These are phyloP conservation scores for Taxillus chinensis DNA, from an alignment of 164 flowering plant genomes.

Conservation along the genomic window DNA sequence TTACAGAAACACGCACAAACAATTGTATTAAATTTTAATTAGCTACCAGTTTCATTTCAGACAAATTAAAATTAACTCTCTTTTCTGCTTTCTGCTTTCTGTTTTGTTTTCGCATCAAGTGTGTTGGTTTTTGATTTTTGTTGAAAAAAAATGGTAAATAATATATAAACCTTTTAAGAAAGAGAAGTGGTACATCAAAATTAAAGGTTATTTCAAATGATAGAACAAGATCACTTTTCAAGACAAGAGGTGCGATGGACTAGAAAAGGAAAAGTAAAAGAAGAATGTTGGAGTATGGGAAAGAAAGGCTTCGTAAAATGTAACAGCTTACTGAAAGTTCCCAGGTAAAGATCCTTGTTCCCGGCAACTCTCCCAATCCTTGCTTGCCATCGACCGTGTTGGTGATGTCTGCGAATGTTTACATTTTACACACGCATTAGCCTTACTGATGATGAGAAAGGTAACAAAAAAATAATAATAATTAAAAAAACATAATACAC, in stretches of 20 bases:
- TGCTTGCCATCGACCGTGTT: constrained; percentile 98
- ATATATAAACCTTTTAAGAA: no score
- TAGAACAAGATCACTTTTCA: no score
- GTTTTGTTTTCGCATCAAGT: no score
- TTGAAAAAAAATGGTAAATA: no score
- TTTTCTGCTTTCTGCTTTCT: neutral
- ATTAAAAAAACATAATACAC: no score
- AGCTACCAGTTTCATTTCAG: neutral
- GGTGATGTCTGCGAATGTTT: constrained; percentile 59
- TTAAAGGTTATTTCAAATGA: no score
- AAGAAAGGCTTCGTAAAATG: neutral
- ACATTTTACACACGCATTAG: neutral
- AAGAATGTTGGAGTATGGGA: neutral
- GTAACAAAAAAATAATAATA: no score
- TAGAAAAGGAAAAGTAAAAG: neutral
- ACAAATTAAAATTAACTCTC: neutral
- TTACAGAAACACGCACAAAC: neutral
- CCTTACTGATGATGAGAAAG: no score
- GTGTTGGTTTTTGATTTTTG: no score
- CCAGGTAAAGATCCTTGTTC: constrained; percentile 92
- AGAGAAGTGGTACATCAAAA: no score
- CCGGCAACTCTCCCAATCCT: constrained; percentile 96
- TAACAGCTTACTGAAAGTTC: constrained; percentile 72
- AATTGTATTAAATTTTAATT: neutral
- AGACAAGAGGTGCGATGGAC: neutral